phyloP scores from a whole-genome alignment of 2,329 filamentous ascomycete genomes.

The Ascochyta koolunga region DNA sequence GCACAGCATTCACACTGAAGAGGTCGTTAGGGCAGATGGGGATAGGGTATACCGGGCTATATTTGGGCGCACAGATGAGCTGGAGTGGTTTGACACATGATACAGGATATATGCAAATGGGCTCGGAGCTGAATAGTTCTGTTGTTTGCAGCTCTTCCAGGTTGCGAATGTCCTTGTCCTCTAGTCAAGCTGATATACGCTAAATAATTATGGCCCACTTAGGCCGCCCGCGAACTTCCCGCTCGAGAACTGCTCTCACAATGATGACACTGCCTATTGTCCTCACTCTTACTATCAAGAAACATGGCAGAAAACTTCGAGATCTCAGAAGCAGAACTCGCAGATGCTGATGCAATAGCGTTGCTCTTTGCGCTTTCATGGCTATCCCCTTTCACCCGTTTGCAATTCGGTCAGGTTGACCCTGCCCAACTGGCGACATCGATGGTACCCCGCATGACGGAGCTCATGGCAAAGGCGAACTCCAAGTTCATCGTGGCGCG shows the following conservation, averaged over 20 bases:
- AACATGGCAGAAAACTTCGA: not conserved
- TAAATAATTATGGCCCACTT: not conserved
- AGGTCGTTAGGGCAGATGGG: slow-evolving; percentile 36
- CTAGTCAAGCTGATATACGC: too few relatives aligned
- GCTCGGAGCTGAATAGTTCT: too few relatives aligned
- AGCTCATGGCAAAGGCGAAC: slow-evolving; percentile 20
- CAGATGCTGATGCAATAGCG: slow-evolving; percentile 29
- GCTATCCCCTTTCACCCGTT: slow-evolving; percentile 32
- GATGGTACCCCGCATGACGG: slow-evolving; percentile 32
- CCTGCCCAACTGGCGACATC: slow-evolving; percentile 15
- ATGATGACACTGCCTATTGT: too few relatives aligned
- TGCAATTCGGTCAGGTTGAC: slow-evolving; percentile 37
- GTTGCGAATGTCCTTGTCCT: too few relatives aligned
- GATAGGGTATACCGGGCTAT: slow-evolving; percentile 41
- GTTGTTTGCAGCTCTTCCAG: too few relatives aligned
- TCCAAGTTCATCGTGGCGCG: slow-evolving; percentile 25
- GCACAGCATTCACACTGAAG: slow-evolving; percentile 45
- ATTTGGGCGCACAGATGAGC: slow-evolving; percentile 36
- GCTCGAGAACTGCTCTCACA: not conserved
- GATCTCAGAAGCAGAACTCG: slow-evolving; percentile 16
- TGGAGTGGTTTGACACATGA: slow-evolving; percentile 46
- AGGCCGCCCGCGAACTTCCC: not conserved
- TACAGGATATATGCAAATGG: not conserved
- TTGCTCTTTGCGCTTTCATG: slow-evolving; percentile 34
- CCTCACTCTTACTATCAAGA: not conserved